Base-by-base conservation (phyloP, 768 basidiomycete genomes). In the Lactarius tabidus region DNA sequence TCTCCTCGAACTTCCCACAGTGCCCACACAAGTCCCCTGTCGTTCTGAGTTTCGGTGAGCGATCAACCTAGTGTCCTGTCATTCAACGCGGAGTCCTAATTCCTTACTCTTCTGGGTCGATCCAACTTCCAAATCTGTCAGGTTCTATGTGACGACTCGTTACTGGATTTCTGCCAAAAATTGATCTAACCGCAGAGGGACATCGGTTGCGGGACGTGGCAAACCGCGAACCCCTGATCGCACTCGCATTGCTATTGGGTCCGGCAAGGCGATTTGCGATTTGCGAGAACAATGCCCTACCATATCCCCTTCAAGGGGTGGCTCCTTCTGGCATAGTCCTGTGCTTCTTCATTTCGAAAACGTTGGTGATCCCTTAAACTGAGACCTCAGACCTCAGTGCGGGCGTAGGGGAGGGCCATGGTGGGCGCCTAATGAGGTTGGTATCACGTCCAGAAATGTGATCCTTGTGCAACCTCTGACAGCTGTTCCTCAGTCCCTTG, bases 191-290 rank as follows among this genome's bases (percentile, higher is more conserved):
- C 53, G 6, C 15, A 48, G 31, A 31, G 17, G 43, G 52, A 17
- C 26, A 60, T 48, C 12, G 12, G 20, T 10, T 2, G 6, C 17
- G 28, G 28, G 3, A 29, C 4, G 29, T 43, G 4, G 58, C 33
- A n/a, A 65, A 61, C 64, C 51, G 58, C 33, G 31, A 65, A 61
- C 64, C 51, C 60, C 64, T 23, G 28, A 38, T 9, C 29, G 7
- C 15, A 15, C 10, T 48, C 3, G 4, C 23, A 14, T 26, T 3
- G 48, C 14, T 26, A 51, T 26, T 51, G 14, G 23, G 6, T 51
- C 43, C 26, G 23, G n/a, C n/a, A n/a, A n/a, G n/a, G n/a, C n/a
- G n/a, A n/a, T n/a, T n/a, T 23, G n/a, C n/a, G 9, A 12, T 15
- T 51, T 26, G n/a, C 12, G 45, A 45, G 43, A 48, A 48, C 45